Percentiles rank a stretch among this genome's conserved stretches.
phyloP scores from a whole-genome alignment of 2,329 filamentous ascomycete species.

The Teratosphaeria zuluensis region DNA sequence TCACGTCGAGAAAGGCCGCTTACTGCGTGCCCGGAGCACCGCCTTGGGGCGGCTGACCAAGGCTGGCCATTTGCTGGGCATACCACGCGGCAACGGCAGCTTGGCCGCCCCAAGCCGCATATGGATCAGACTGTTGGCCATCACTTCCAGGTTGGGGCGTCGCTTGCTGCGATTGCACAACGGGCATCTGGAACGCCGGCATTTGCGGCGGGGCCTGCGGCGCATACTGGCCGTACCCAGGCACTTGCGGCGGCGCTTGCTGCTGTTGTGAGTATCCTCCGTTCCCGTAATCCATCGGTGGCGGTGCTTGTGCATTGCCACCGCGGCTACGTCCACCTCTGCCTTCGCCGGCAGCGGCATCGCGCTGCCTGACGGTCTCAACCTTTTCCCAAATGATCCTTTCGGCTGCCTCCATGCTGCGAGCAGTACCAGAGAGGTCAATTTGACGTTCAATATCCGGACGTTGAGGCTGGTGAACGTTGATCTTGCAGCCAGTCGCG shows the following conservation, averaged over 20 bases:
- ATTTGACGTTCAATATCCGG: slow-evolving; percentile 79
- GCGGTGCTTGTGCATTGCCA: not conserved
- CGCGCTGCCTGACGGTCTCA: slow-evolving; percentile 61
- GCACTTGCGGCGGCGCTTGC: slow-evolving; percentile 25
- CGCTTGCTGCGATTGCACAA: slow-evolving; percentile 7
- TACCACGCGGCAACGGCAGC: slow-evolving; percentile 17
- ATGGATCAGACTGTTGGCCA: slow-evolving; percentile 9
- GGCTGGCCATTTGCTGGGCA: slow-evolving; percentile 17
- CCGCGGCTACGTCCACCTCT: not conserved
- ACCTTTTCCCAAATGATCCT: slow-evolving; percentile 84
- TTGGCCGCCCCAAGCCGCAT: slow-evolving; percentile 12
- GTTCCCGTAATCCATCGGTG: not conserved
- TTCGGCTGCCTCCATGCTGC: slow-evolving; percentile 73
- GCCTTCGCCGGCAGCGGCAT: slow-evolving; percentile 23
- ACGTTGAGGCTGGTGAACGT: slow-evolving; percentile 72
- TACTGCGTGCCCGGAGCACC: slow-evolving; percentile 23
- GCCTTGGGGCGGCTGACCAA: slow-evolving; percentile 27
- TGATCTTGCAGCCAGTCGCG: slow-evolving; percentile 84
- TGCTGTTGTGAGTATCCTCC: slow-evolving; percentile 39
- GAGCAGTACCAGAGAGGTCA: slow-evolving; percentile 66
- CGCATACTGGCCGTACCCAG: slow-evolving; percentile 22
- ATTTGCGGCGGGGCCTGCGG: slow-evolving; percentile 20
- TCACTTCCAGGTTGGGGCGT: slow-evolving; percentile 11
- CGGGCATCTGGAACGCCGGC: slow-evolving; percentile 25
- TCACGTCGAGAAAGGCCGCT: slow-evolving; percentile 1